Conservation (phyloP, 1,284 basidiomycete species). For the Leucoagaricus sp. region DNA sequence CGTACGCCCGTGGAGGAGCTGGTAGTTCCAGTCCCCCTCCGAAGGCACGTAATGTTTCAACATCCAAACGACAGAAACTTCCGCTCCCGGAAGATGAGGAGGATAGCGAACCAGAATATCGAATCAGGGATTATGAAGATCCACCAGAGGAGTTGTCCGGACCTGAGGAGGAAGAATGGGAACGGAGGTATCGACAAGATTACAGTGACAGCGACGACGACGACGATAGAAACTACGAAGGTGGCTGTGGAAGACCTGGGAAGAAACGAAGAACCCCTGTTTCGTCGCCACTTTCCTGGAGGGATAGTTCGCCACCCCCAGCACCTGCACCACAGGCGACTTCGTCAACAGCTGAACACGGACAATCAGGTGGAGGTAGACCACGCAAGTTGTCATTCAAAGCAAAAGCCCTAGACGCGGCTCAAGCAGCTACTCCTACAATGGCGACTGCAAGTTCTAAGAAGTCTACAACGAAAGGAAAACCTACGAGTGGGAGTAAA, state of each 20-base stretch:
- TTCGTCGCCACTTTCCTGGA: background rate
- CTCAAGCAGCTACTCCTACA: too few species aligned
- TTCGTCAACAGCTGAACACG: background rate
- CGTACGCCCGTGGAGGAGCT: background rate
- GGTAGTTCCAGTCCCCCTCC: constrained; percentile 6
- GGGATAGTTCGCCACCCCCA: background rate
- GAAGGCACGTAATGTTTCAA: background rate
- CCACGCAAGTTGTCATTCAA: constrained; percentile 2
- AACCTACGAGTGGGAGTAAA: constrained; percentile 3
- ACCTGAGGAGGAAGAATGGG: background rate
- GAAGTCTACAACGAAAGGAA: background rate
- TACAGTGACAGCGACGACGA: background rate
- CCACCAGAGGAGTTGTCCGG: background rate
- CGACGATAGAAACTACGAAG: background rate
- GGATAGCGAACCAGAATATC: background rate
- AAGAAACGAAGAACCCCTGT: background rate
- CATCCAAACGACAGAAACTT: constrained; percentile 6
- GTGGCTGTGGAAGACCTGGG: background rate
- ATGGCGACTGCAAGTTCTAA: background rate
- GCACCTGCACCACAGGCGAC: background rate
- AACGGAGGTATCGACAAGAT: background rate
- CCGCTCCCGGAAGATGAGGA: background rate
- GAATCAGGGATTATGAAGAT: background rate
- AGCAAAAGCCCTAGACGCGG: too few species aligned
- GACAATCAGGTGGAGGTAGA: background rate